Conservation (phyloP, 148 eudicot genomes). For the Rhododendron griersonianum region DNA sequence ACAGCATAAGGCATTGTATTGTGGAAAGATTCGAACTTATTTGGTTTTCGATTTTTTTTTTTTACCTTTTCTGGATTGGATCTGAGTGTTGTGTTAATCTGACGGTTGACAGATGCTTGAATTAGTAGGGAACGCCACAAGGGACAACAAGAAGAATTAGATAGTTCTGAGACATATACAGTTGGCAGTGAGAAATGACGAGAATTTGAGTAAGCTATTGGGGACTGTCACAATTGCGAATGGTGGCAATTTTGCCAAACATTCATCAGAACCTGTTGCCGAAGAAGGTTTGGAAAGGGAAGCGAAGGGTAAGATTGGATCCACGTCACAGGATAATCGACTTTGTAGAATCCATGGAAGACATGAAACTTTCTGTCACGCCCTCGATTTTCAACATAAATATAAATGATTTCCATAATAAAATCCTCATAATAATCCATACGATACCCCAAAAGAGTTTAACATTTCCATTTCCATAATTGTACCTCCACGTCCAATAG, state of each 20-base stretch:
- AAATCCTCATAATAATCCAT: too few species aligned
- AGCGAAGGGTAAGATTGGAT: conserved; percentile 14
- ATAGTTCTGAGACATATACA: conserved; percentile 44
- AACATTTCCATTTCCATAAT: too few species aligned
- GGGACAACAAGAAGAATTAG: conserved; percentile 42
- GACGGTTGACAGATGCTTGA: conserved; percentile 22
- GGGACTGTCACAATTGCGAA: conserved; percentile 37
- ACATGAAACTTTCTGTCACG: too few species aligned
- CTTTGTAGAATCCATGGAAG: too few species aligned
- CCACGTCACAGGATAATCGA: conserved; percentile 13
- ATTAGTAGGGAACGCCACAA: conserved; percentile 39
- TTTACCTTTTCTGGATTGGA: background rate
- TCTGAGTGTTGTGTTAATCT: background rate
- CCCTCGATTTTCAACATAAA: too few species aligned
- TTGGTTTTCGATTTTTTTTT: background rate
- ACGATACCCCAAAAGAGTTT: too few species aligned
- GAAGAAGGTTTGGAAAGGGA: conserved; percentile 15
- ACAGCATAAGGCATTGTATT: background rate
- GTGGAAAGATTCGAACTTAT: background rate
- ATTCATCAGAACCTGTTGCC: conserved; percentile 32
- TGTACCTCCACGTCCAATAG: too few species aligned
- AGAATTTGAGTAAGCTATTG: conserved; percentile 40
- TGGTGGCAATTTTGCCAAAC: conserved; percentile 37
- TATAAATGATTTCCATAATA: too few species aligned
- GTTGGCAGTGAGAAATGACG: conserved; percentile 35